Base-by-base conservation (phyloP, 1,284 basidiomycete species). In the Microstroma glucosiphilum region DNA sequence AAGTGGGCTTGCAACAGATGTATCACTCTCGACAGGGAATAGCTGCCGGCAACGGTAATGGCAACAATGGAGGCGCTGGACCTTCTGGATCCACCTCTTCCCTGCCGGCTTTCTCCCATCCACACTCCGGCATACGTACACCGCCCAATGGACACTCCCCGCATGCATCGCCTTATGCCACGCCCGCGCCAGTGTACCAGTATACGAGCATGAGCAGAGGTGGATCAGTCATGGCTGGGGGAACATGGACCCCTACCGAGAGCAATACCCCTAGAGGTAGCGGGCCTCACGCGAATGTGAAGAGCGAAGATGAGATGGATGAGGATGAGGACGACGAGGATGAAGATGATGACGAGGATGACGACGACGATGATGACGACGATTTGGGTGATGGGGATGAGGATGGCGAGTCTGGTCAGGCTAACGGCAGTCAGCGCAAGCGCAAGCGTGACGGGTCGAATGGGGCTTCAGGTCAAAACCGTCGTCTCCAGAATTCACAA, bases 361-460 rank as follows among this genome's bases (percentile, higher is more conserved):
- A 55, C 40, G 61, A 62, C 4, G 60, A 56, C n/a, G 49, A 56
- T 4, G 60, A 60, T 21, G 58, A 63, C 11, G 61, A 68, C 13
- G 63, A 55, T 25, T 59, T 66, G 7, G 68, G 60, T 15, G 64
- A 61, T 17, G 59, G 64, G 13, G 63, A 59, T 46, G 64, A 67
- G 51, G 68, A 68, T 17, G 64, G 61, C 15, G 66, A 68, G 46
- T 64, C 65, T 12, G 64, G 69, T 19, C 62, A 64, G 12, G 61
- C 65, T 1, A 68, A 63, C 42, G 37, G 67, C 40, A 46, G 63
- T 58, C 40, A 46, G 46, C 61, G 55, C 57, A 70, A 72, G 49
- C 64, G 69, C 48, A 72, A 70, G 48, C 63, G 69, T 40, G 63
- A 63, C n/a, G 40, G 49, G 37, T 25, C 7, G 57, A 59, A 58